phyloP scores from a whole-genome alignment of 192 early-diverging fungal species.

The Dissophora globulifera region DNA sequence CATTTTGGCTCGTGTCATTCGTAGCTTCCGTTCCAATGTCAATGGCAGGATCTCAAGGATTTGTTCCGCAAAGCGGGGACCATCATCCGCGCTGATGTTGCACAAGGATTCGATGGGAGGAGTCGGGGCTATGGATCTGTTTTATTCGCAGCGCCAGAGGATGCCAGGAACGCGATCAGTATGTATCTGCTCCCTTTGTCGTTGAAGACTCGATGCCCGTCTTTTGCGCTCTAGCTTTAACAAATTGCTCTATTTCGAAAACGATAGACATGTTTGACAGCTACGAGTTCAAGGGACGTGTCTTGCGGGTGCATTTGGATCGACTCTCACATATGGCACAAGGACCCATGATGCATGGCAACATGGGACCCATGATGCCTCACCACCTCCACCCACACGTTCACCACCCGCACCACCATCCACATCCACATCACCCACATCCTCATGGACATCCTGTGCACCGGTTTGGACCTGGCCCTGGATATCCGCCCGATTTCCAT shows the following conservation, averaged over 20 bases:
- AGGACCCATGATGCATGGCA: conserved; percentile 35
- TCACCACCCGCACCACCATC: conserved; percentile 40
- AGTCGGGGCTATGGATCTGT: conserved; percentile 82
- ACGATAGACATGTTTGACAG: conserved; percentile 59
- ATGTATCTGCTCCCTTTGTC: too few species aligned
- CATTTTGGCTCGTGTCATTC: neutral
- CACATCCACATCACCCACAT: conserved; percentile 40
- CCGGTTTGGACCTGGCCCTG: conserved; percentile 10
- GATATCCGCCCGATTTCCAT: conserved; percentile 33
- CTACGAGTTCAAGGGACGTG: conserved; percentile 61
- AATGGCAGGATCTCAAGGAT: conserved; percentile 89
- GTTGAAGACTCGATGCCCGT: too few species aligned
- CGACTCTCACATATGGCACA: conserved; percentile 52
- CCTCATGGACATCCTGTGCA: conserved; percentile 25
- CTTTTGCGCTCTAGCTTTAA: neutral
- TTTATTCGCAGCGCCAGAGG: conserved; percentile 72
- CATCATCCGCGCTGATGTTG: conserved; percentile 76
- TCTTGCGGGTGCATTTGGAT: conserved; percentile 63
- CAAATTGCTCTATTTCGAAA: neutral
- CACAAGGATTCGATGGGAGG: conserved; percentile 67
- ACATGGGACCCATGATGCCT: conserved; percentile 43
- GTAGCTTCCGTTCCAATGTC: conserved; percentile 75
- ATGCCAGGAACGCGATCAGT: conserved; percentile 77
- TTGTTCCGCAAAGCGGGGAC: conserved; percentile 76
- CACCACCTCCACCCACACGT: conserved; percentile 44